Conservation (phyloP, 345 rosid species). For the Theobroma cacao region DNA sequence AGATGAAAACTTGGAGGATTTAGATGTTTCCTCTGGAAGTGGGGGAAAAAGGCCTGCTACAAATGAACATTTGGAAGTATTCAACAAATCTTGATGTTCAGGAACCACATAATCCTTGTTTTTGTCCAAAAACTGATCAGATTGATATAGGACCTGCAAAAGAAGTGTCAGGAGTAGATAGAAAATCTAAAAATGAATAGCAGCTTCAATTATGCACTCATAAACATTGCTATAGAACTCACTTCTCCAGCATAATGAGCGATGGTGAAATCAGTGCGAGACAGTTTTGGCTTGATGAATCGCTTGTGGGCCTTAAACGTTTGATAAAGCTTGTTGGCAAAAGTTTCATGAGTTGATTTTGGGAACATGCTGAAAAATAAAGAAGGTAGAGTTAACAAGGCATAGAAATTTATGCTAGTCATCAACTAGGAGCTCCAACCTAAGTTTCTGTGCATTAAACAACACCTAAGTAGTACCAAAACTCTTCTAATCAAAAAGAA, state of each 20-base stretch:
- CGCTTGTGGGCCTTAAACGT: slow-evolving; percentile 86
- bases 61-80: slow-evolving; percentile 75
- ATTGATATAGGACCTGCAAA: slow-evolving; percentile 88
- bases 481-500: neutral
- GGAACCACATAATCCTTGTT: slow-evolving; percentile 97
- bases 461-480: neutral
- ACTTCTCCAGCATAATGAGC: slow-evolving; percentile 99
- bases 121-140: slow-evolving; percentile 93
- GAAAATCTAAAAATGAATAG: neutral
- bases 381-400: slow-evolving; percentile 9
- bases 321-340: slow-evolving; percentile 91
- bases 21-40: slow-evolving; percentile 81
- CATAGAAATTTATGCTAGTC: slow-evolving; percentile 8
- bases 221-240: slow-evolving; percentile 11
- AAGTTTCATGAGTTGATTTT: slow-evolving; percentile 97
- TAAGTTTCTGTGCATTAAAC: neutral
- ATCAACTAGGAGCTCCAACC: neutral
- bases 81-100: slow-evolving; percentile 88
- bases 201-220: neutral
- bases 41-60: slow-evolving; percentile 92
- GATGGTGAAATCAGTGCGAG: slow-evolving; percentile 90
- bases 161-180: neutral
- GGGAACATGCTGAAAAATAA: slow-evolving; percentile 87
- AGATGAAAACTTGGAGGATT: slow-evolving; percentile 92
- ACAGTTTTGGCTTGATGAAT: slow-evolving; percentile 90